These are phyloP conservation scores for Podila verticillata DNA, from an alignment of 192 early-diverging fungal species.

Conservation along the genomic window DNA sequence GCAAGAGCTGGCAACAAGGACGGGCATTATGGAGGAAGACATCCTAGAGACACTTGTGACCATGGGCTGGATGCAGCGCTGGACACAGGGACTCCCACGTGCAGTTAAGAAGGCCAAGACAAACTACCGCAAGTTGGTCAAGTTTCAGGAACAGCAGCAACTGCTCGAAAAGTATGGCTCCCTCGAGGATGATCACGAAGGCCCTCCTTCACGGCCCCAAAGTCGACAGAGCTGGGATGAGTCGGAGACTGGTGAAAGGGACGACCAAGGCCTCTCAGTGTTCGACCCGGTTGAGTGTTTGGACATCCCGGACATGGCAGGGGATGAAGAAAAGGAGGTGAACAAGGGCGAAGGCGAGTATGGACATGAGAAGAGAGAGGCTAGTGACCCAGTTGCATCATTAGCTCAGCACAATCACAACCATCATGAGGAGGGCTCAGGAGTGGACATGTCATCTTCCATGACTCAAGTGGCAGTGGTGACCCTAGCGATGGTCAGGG, in stretches of 20 bases:
- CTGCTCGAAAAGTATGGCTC: conserved; percentile 21
- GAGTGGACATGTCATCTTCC: not conserved
- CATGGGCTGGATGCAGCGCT: conserved; percentile 67
- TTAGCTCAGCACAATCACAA: not conserved
- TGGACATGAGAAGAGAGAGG: not conserved
- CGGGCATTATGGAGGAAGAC: conserved; percentile 78
- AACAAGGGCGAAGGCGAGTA: not conserved
- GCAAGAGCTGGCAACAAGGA: conserved; percentile 62
- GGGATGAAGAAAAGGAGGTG: conserved; percentile 5
- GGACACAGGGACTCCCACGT: conserved; percentile 27
- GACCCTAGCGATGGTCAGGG: conserved; percentile 41
- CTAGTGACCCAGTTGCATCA: not conserved
- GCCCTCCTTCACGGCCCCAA: not conserved
- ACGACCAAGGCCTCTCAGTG: not conserved
- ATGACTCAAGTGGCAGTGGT: conserved; percentile 34
- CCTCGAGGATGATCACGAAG: conserved; percentile 9
- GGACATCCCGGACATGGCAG: conserved; percentile 28
- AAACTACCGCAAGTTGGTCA: conserved; percentile 25
- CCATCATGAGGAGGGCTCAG: not conserved
- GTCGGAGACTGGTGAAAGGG: not conserved
- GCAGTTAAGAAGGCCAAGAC: conserved; percentile 25
- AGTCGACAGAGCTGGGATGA: not conserved
- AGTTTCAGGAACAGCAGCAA: conserved; percentile 41
- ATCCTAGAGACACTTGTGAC: conserved; percentile 70
- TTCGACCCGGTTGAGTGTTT: conserved; percentile 31